Conservation (phyloP, 305 asterid species). For the Fraxinus ornus region DNA sequence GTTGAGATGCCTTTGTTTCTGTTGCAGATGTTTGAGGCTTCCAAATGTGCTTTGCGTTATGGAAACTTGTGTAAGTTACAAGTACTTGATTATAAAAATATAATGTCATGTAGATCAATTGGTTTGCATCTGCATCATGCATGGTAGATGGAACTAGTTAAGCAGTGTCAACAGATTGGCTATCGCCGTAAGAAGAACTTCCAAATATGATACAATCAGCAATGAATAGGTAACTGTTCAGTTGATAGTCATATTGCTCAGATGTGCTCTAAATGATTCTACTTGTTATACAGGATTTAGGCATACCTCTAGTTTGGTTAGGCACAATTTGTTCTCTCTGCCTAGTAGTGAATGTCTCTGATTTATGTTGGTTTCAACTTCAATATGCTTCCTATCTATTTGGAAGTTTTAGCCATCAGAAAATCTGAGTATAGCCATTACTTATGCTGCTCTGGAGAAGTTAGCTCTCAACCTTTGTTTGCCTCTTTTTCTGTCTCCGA, state of each 20-base stretch:
- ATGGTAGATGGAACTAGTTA: not conserved
- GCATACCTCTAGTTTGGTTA: not conserved
- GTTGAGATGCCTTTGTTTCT: conserved; percentile 30
- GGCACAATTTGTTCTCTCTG: not conserved
- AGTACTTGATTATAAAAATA: conserved; percentile 12
- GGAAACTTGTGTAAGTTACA: conserved; percentile 79
- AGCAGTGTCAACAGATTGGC: not conserved
- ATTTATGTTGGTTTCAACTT: not conserved
- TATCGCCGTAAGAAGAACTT: not conserved
- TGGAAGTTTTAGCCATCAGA: not conserved
- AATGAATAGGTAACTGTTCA: not conserved
- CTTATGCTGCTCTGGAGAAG: conserved; percentile 16
- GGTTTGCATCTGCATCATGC: conserved; percentile 16
- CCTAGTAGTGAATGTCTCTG: conserved; percentile 4
- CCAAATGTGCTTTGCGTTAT: conserved; percentile 70
- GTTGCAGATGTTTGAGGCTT: conserved; percentile 73
- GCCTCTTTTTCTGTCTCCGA: not conserved
- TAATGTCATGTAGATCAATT: not conserved
- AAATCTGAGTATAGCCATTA: not conserved
- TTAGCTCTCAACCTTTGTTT: not conserved
- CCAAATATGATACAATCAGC: not conserved
- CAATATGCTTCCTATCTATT: conserved; percentile 3
- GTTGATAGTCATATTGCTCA: not conserved
- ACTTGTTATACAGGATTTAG: not conserved
- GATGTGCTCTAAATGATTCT: not conserved